These are phyloP conservation scores for Claviceps sp. DNA, from an alignment of 2,329 filamentous ascomycete species.

Conservation along the genomic window DNA sequence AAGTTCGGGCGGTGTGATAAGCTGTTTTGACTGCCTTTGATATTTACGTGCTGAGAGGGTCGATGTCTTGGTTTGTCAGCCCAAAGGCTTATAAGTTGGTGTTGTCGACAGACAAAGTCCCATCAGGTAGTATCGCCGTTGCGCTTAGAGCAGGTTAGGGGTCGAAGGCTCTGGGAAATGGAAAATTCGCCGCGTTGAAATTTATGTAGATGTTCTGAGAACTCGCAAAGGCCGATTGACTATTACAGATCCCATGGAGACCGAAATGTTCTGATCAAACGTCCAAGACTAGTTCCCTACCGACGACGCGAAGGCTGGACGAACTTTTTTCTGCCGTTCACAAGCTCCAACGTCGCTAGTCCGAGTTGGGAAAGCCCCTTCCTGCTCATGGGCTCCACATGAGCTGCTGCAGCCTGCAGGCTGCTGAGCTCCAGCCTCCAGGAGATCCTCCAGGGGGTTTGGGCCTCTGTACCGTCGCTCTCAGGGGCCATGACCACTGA, in stretches of 20 bases:
- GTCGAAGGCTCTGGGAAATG: background rate
- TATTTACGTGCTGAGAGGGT: background rate
- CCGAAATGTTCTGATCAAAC: background rate
- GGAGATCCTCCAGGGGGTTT: too few relatives aligned
- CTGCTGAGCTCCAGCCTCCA: too few relatives aligned
- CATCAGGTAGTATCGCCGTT: background rate
- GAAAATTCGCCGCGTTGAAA: background rate
- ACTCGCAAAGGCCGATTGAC: background rate
- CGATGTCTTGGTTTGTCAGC: background rate
- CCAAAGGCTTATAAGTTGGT: background rate
- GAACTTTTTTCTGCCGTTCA: constrained; percentile 14
- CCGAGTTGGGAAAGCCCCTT: background rate
- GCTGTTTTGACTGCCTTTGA: background rate
- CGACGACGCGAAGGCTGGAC: background rate
- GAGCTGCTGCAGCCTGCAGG: background rate
- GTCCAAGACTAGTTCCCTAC: background rate
- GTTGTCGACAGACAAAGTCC: background rate
- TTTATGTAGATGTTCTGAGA: too few relatives aligned
- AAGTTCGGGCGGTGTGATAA: background rate
- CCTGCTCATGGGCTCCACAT: background rate
- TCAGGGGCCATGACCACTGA: too few relatives aligned
- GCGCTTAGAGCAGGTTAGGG: background rate
- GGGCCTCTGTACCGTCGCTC: too few relatives aligned
- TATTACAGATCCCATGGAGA: background rate
- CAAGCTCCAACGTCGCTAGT: background rate